Conservation (phyloP, 2,329 filamentous ascomycete species). For the Xylaria sp. region DNA sequence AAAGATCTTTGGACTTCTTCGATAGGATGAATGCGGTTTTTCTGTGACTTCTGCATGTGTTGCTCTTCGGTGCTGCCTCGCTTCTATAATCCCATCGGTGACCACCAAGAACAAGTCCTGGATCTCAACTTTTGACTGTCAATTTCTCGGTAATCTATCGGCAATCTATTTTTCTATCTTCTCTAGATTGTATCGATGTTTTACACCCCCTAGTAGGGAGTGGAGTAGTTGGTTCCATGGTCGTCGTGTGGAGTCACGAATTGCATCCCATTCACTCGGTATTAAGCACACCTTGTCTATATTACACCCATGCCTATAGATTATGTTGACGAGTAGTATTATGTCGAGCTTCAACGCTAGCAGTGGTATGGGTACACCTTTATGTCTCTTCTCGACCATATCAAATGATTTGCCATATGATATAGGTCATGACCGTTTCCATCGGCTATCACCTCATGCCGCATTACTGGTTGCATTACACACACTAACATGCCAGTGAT, state of each 20-base stretch:
- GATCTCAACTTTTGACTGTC: neutral
- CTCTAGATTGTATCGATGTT: neutral
- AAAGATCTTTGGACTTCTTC: neutral
- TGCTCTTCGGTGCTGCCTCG: neutral
- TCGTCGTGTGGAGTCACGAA: neutral
- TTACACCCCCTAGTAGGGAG: neutral
- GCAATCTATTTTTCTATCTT: neutral
- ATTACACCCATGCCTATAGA: neutral
- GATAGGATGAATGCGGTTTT: neutral
- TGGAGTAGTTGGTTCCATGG: neutral
- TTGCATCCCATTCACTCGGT: neutral
- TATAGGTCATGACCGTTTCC: slow-evolving; percentile 18
- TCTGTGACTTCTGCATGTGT: neutral
- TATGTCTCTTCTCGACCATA: slow-evolving; percentile 22
- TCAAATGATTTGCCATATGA: slow-evolving; percentile 21
- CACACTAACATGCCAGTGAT: slow-evolving; percentile 30
- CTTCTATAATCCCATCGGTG: neutral
- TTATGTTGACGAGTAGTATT: slow-evolving; percentile 2
- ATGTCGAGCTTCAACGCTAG: slow-evolving; percentile 3
- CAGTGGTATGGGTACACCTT: neutral
- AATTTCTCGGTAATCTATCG: slow-evolving; percentile 7
- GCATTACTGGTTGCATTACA: slow-evolving; percentile 29
- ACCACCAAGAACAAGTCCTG: neutral
- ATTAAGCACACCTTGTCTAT: neutral
- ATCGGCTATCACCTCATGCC: slow-evolving; percentile 16